These are phyloP conservation scores for Cladosporium halotolerans DNA, from an alignment of 2,329 filamentous ascomycete genomes.

Conservation along the genomic window DNA sequence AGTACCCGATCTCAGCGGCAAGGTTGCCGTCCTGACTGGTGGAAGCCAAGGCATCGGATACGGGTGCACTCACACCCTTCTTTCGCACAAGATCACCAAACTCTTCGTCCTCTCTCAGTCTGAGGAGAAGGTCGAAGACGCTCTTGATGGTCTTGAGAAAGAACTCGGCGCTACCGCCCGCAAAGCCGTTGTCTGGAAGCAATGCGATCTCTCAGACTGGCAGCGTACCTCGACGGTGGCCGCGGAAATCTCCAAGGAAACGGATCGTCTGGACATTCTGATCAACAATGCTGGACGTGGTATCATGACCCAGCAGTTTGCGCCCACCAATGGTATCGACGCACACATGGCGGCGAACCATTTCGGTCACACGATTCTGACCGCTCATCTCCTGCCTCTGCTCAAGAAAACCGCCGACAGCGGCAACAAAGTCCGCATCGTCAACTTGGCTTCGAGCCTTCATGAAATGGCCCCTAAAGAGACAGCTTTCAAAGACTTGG, in stretches of 20 bases:
- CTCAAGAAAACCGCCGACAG: conserved; percentile 56
- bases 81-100: conserved; percentile 54
- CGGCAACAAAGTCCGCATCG: conserved; percentile 53
- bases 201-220: conserved; percentile 57
- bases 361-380: conserved; percentile 59
- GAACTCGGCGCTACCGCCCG: conserved; percentile 52
- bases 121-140: conserved; percentile 47
- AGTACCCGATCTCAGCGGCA: conserved; percentile 22
- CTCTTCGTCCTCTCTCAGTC: conserved; percentile 54
- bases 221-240: conserved; percentile 36
- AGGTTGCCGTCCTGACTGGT: conserved; percentile 21
- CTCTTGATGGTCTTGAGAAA: conserved; percentile 46
- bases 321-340: conserved; percentile 52
- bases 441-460: conserved; percentile 54
- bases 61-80: conserved; percentile 54
- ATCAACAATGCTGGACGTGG: conserved; percentile 59
- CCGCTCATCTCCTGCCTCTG: conserved; percentile 56
- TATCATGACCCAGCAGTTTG: conserved; percentile 59
- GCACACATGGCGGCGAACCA: conserved; percentile 63
- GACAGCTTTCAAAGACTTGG: conserved; percentile 52
- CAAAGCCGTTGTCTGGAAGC: conserved; percentile 49
- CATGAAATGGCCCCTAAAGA: conserved; percentile 53
- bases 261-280: conserved; percentile 46
- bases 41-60: conserved; percentile 55
- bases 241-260: conserved; percentile 44